These are phyloP conservation scores for Tolypocladium ophioglossoides DNA, from an alignment of 2,329 filamentous ascomycete species.

Conservation along the genomic window DNA sequence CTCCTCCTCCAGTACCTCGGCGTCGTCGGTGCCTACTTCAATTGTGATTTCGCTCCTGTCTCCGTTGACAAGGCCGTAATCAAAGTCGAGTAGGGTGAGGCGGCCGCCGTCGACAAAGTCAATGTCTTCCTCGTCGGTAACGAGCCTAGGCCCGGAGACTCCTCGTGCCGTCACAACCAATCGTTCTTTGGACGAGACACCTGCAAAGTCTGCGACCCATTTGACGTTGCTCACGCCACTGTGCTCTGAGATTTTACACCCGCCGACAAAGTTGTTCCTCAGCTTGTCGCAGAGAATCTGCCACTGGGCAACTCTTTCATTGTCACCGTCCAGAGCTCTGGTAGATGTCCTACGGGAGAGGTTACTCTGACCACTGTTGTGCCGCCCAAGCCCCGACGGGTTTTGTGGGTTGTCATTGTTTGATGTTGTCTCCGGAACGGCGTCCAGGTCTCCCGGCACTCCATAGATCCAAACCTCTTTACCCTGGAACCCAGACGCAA, in stretches of 20 bases:
- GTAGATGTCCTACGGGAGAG: constrained; percentile 20
- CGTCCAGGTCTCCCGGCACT: constrained; percentile 61
- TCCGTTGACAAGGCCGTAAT: constrained; percentile 49
- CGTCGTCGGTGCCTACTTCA: constrained; percentile 60
- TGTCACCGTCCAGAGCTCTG: constrained; percentile 16
- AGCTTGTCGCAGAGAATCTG: constrained; percentile 57
- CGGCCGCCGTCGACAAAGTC: constrained; percentile 72
- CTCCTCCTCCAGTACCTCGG: constrained; percentile 63
- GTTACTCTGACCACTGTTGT: constrained; percentile 17
- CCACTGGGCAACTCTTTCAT: constrained; percentile 49
- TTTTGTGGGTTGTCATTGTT: constrained; percentile 11
- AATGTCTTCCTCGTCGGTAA: constrained; percentile 59
- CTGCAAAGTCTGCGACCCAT: constrained; percentile 53
- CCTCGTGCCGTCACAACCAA: constrained; percentile 66
- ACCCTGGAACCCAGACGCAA: constrained; percentile 62
- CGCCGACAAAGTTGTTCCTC: constrained; percentile 61
- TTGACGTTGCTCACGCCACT: constrained; percentile 57
- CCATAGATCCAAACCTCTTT: constrained; percentile 72
- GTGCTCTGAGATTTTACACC: constrained; percentile 53
- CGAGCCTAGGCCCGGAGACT: constrained; percentile 44
- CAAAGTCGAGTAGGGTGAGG: constrained; percentile 64
- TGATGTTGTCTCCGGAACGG: constrained; percentile 35
- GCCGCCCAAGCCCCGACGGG: constrained; percentile 15
- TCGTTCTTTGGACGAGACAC: constrained; percentile 38
- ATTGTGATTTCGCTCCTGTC: constrained; percentile 50